Percentiles rank a stretch among this genome's conserved stretches.
Evolutionary conservation across 1,284 basidiomycete genomes (phyloP).

Genomic region (Moesziomyces aphidis): DNA sequence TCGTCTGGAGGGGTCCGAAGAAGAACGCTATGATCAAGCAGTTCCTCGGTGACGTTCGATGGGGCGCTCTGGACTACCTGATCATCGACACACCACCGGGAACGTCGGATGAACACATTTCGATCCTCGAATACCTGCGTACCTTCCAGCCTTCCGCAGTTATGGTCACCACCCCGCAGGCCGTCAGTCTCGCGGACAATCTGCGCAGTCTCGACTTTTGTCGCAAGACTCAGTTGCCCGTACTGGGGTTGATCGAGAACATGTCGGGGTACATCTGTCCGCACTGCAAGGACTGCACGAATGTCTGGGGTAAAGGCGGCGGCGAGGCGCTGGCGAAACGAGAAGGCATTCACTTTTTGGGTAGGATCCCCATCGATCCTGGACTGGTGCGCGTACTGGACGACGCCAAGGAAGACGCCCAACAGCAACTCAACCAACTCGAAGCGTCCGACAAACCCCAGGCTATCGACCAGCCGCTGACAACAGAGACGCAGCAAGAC

Average conservation of each 20-base stretch:
- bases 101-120: conserved; percentile 98
- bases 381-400: conserved; percentile 90
- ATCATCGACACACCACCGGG: conserved; percentile 96
- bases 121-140: conserved; percentile 90
- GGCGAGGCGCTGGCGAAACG: conserved; percentile 79
- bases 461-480: conserved; percentile 21
- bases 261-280: conserved; percentile 99
- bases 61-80: conserved; percentile 96
- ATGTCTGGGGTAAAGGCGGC: conserved; percentile 94
- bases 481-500: not conserved
- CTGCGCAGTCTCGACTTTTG: conserved; percentile 97
- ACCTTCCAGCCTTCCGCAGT: conserved; percentile 77
- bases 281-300: conserved; percentile 82
- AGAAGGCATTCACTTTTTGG: conserved; percentile 83
- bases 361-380: conserved; percentile 92
- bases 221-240: conserved; percentile 82
- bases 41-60: conserved; percentile 93
- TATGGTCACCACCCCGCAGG: conserved; percentile 97
- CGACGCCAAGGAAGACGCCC: conserved; percentile 71
- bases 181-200: conserved; percentile 92
- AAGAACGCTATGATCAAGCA: conserved; percentile 99
- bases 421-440: conserved; percentile 13
- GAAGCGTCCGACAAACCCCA: not conserved
- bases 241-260: conserved; percentile 96
- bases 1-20: conserved; percentile 98